Conservation (phyloP, 140 eudicot genomes). For the Erigeron philadelphicus region DNA sequence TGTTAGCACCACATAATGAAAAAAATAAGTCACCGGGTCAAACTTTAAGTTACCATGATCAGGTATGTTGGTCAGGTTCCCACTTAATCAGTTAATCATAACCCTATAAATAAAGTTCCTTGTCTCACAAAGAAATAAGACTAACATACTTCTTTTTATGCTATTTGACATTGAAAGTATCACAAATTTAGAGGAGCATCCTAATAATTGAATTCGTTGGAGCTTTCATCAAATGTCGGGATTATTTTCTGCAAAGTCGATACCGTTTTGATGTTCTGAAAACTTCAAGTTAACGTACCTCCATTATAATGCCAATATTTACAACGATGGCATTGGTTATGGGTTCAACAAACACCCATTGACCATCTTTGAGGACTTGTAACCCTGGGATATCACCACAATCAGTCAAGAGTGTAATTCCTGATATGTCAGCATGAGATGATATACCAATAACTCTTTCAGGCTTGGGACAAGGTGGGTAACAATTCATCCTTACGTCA, state of each 20-base stretch:
- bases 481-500: conserved; percentile 40
- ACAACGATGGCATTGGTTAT: conserved; percentile 30
- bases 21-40: not conserved
- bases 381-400: conserved; percentile 40
- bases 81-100: not conserved
- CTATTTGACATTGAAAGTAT: not conserved
- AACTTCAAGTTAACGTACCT: conserved; percentile 29
- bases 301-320: conserved; percentile 35
- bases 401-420: conserved; percentile 37
- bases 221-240: not conserved
- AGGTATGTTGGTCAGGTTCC: not conserved
- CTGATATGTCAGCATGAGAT: conserved; percentile 36
- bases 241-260: not conserved
- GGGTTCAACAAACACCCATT: conserved; percentile 42
- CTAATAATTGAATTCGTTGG: not conserved
- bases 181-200: too few relatives aligned
- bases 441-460: conserved; percentile 35
- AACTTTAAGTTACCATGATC: not conserved
- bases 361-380: conserved; percentile 36
- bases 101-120: not conserved
- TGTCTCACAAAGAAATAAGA: not conserved
- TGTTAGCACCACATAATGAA: not conserved
- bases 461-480: conserved; percentile 46
- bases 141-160: not conserved
- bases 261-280: not conserved